phyloP scores from a whole-genome alignment of 1,139 yeast genomes.

The Nadsonia starkeyi-henricii region DNA sequence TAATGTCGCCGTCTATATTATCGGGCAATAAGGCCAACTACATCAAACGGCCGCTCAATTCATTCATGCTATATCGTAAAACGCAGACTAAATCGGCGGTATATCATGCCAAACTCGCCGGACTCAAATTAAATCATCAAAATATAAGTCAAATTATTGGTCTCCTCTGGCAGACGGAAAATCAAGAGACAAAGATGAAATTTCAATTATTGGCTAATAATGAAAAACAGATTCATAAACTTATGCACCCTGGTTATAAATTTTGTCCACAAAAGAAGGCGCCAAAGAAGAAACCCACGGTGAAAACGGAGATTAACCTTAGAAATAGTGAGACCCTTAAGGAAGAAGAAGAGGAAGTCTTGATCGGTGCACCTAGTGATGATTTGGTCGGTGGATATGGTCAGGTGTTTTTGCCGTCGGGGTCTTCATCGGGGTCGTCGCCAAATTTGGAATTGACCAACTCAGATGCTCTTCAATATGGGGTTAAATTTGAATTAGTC shows the following conservation, averaged over 20 bases:
- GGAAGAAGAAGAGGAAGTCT: too few relatives aligned
- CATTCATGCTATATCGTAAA: conserved; percentile 36
- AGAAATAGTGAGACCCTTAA: too few relatives aligned
- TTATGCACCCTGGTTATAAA: conserved; percentile 32
- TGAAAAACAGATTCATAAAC: conserved; percentile 30
- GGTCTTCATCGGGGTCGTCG: too few relatives aligned
- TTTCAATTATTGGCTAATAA: conserved; percentile 27
- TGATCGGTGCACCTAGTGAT: too few relatives aligned
- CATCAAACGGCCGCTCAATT: conserved; percentile 36
- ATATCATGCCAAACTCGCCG: conserved; percentile 26
- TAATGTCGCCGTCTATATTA: too few relatives aligned
- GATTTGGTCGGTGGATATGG: too few relatives aligned
- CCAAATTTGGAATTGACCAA: too few relatives aligned
- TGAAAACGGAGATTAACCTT: too few relatives aligned
- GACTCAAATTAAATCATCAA: conserved; percentile 29
- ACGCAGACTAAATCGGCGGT: conserved; percentile 31
- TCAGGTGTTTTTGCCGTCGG: too few relatives aligned
- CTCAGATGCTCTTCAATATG: too few relatives aligned
- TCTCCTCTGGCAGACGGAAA: conserved; percentile 34
- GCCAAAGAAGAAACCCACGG: conserved; percentile 8
- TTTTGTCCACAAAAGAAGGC: conserved; percentile 29
- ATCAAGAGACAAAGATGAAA: conserved; percentile 24
- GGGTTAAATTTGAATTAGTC: too few relatives aligned
- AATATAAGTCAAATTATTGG: conserved; percentile 31
- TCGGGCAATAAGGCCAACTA: conserved; percentile 6